Evolutionary conservation across 768 basidiomycete species (phyloP).

Genomic region (Lactifluus rugatus): DNA sequence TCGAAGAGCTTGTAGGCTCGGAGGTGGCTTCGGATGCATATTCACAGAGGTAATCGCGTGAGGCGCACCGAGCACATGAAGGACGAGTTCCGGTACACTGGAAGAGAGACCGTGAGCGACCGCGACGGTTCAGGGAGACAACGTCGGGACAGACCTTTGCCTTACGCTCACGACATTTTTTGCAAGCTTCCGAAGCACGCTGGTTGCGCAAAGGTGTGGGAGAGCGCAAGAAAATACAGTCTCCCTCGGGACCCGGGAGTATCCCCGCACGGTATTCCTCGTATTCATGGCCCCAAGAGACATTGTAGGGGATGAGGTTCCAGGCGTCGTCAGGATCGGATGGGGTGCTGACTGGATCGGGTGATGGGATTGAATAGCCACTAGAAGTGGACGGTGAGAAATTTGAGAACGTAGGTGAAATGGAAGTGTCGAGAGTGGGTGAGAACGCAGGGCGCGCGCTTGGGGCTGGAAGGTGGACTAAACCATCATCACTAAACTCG

Average conservation of each 20-base stretch:
- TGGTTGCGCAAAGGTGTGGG: slow-evolving; percentile 31
- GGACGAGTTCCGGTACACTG: slow-evolving; percentile 32
- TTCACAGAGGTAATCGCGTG: slow-evolving; percentile 28
- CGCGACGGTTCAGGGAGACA: not conserved
- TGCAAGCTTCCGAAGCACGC: slow-evolving; percentile 31
- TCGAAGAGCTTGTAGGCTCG: slow-evolving; percentile 6
- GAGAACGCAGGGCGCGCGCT: slow-evolving; percentile 8
- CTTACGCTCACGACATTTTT: slow-evolving; percentile 32
- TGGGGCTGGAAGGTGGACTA: slow-evolving; percentile 9
- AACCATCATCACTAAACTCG: slow-evolving; percentile 2
- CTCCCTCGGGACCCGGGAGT: slow-evolving; percentile 31
- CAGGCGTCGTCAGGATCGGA: slow-evolving; percentile 25
- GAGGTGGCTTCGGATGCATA: slow-evolving; percentile 24
- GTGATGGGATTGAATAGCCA: slow-evolving; percentile 14
- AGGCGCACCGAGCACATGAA: slow-evolving; percentile 28
- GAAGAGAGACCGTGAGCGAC: not conserved
- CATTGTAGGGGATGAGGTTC: slow-evolving; percentile 33
- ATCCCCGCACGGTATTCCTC: slow-evolving; percentile 27
- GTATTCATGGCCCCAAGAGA: slow-evolving; percentile 31
- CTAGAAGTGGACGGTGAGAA: slow-evolving; percentile 19
- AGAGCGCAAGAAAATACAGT: slow-evolving; percentile 31
- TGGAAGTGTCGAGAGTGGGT: slow-evolving; percentile 15
- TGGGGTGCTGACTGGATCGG: slow-evolving; percentile 2
- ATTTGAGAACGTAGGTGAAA: slow-evolving; percentile 16
- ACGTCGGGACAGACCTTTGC: slow-evolving; percentile 27